Base-by-base conservation (phyloP, 164 flowering plant genomes). In the Platanus orientalis region DNA sequence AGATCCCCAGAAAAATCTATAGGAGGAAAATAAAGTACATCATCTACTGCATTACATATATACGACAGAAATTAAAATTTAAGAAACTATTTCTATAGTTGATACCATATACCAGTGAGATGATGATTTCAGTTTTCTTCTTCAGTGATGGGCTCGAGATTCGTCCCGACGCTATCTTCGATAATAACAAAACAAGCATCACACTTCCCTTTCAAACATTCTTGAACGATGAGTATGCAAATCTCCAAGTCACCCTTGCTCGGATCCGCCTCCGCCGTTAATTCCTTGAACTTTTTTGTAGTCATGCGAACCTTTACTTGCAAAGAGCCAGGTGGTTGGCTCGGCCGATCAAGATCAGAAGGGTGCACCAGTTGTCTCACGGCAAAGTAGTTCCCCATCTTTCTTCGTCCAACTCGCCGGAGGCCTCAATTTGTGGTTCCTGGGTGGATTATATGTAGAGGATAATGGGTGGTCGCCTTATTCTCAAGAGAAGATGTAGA, bases 61-160 rank as follows among this genome's bases (percentile, higher is more conserved):
- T n/a, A n/a, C n/a, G n/a, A n/a, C n/a, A n/a, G n/a, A n/a, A n/a
- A n/a, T n/a, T n/a, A n/a, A n/a, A n/a, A n/a, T n/a, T n/a, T n/a
- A n/a, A n/a, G n/a, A n/a, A n/a, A n/a, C n/a, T n/a, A n/a, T n/a
- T n/a, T n/a, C n/a, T n/a, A n/a, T n/a, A n/a, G n/a, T n/a, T n/a
- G n/a, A n/a, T n/a, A n/a, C n/a, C n/a, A n/a, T n/a, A n/a, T n/a
- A n/a, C n/a, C n/a, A n/a, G n/a, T n/a, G n/a, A n/a, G n/a, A n/a
- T n/a, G n/a, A n/a, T n/a, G n/a, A n/a, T 61, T 34, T 47, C 50
- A 47, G 16, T 47, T 14, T 14, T 47, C 50, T 47, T 47, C 50
- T 47, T 47, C 50, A 14, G 4, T 14, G 50, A 47, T 47, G 50
- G 50, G 3, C 17, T 14, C n/a, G 4, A 47, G 50, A 47, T 4